phyloP scores from a whole-genome alignment of 139 green algal genomes.

The Zygnema circumcarinatum region DNA sequence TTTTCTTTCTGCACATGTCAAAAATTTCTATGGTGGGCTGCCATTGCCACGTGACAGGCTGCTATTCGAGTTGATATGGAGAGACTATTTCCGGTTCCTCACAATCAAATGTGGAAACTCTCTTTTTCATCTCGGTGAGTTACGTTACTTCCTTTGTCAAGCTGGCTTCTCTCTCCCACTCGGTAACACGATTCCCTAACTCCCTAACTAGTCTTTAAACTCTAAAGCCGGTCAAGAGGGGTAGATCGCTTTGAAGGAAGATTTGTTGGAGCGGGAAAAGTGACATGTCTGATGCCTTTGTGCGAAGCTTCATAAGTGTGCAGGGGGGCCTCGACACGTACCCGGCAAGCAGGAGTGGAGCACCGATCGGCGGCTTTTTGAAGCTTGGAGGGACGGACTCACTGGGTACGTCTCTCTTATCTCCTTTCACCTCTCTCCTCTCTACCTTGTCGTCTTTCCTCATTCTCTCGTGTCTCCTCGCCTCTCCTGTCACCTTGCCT shows the following conservation, averaged over 20 bases:
- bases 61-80: slow-evolving; percentile 92
- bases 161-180: too few relatives aligned
- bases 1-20: neutral
- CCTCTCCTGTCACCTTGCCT: too few relatives aligned
- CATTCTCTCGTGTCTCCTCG: too few relatives aligned
- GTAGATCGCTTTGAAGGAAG: too few relatives aligned
- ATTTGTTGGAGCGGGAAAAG: too few relatives aligned
- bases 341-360: neutral
- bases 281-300: too few relatives aligned
- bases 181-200: too few relatives aligned
- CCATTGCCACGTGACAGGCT: slow-evolving; percentile 42
- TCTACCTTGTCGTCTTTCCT: neutral
- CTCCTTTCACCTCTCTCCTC: slow-evolving; percentile 17
- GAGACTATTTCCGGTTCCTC: slow-evolving; percentile 89
- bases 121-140: slow-evolving; percentile 83
- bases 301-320: too few relatives aligned
- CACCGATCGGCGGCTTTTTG: slow-evolving; percentile 40
- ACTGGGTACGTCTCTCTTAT: slow-evolving; percentile 71
- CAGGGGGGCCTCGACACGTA: neutral
- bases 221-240: too few relatives aligned
- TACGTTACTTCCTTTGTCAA: neutral
- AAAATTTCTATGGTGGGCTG: neutral
- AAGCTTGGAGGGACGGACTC: slow-evolving; percentile 79
- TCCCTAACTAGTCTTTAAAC: too few relatives aligned
- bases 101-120: slow-evolving; percentile 84